These are phyloP conservation scores for Corchorus capsularis DNA, from an alignment of 345 rosid species.

Conservation along the genomic window DNA sequence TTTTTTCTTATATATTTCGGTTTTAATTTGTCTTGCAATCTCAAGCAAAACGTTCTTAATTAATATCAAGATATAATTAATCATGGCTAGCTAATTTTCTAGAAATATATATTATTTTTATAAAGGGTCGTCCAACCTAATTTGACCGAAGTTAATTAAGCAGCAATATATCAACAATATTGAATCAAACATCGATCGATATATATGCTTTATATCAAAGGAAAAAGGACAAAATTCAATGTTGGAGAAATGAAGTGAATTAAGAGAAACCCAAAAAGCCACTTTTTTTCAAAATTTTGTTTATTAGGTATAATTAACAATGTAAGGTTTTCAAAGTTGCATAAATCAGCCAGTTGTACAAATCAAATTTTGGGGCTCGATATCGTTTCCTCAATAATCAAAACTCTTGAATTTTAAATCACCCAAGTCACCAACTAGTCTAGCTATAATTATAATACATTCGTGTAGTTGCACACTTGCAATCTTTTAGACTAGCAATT, in stretches of 20 bases:
- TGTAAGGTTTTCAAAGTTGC: no score
- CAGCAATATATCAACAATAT: not conserved
- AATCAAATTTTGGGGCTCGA: not conserved
- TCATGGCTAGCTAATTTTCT: constrained; percentile 15
- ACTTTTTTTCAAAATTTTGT: no score
- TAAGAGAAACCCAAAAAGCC: no score
- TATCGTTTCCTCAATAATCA: not conserved
- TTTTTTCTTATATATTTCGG: no score
- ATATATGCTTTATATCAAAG: not conserved
- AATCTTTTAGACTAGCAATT: not conserved
- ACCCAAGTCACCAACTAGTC: not conserved
- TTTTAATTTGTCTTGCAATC: not conserved
- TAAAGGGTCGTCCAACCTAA: not conserved
- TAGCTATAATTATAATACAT: not conserved
- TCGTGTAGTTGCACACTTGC: not conserved
- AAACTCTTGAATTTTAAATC: constrained; percentile 6
- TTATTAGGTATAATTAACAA: no score
- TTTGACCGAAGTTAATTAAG: not conserved
- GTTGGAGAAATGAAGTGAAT: no score
- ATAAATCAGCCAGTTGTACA: constrained; percentile 9
- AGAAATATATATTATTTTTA: not conserved
- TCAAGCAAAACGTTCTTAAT: not conserved
- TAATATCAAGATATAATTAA: not conserved
- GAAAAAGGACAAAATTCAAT: not conserved
- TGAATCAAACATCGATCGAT: not conserved